Evolutionary conservation across 345 rosid species (phyloP).

Genomic region (Acer negundo): DNA sequence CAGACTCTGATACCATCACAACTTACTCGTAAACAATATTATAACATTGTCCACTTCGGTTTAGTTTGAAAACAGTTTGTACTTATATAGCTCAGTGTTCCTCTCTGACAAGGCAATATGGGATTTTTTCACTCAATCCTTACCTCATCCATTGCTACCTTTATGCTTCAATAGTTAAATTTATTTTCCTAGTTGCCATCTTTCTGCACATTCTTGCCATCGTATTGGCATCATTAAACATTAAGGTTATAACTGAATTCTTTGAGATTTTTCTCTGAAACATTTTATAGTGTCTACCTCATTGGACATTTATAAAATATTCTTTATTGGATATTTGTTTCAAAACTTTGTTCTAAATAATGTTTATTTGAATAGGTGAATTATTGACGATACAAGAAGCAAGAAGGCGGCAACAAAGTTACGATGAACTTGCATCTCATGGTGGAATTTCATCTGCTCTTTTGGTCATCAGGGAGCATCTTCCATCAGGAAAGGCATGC

Average conservation of each 20-base stretch:
- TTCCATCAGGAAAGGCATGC: constrained; percentile 84
- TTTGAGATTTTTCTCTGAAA: neutral
- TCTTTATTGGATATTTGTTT: neutral
- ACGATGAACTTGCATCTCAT: constrained; percentile 57
- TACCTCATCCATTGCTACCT: neutral
- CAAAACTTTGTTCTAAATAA: constrained; percentile 11
- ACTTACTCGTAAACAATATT: neutral
- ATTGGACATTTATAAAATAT: neutral
- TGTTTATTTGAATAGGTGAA: constrained; percentile 54
- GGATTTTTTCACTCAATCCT: neutral
- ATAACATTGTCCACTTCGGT: neutral
- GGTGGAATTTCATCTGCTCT: constrained; percentile 62
- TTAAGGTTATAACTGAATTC: neutral
- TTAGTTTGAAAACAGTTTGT: no score
- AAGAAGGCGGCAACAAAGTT: constrained; percentile 57
- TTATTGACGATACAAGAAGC: constrained; percentile 73
- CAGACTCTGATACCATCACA: neutral
- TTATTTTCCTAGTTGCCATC: neutral
- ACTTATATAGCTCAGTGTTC: neutral
- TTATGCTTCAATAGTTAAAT: neutral
- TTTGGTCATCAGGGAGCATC: constrained; percentile 88
- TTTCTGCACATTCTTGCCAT: neutral
- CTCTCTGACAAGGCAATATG: neutral
- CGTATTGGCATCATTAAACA: neutral
- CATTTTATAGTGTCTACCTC: neutral